Base-by-base conservation (phyloP, 2,329 filamentous ascomycete genomes). In the Ilyonectria robusta region DNA sequence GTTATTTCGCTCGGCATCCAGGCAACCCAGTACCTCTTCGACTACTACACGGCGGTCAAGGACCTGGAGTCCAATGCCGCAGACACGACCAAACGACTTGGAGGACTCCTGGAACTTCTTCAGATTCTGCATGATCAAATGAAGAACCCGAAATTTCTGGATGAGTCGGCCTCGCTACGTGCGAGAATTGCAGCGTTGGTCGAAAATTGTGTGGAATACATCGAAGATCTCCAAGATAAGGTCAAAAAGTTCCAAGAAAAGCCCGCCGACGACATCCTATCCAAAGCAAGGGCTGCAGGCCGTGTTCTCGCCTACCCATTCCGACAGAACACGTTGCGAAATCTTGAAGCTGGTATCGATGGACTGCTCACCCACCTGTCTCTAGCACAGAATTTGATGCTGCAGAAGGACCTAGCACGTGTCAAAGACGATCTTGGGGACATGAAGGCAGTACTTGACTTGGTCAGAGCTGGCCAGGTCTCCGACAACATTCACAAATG, bases 331-430 rank as follows among this genome's bases (percentile, higher is more conserved):
- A 83, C 81, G 1, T 66, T 84, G 48, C 72, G 78, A 57, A 81
- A 80, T 61, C 77, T 83, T 8, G 77, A 81, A 62, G 79, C 80
- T 67, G 75, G 80, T 59, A 69, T 81, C 15, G 70, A 73, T 58
- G 79, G 80, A 2, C 73, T 78, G 29, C 66, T 78, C 21, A 69
- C 68, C 9, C 75, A 77, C 13, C 58, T 83, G 9, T 78, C 73
- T n/a, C 68, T 65, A 26, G 23, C 23, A 3, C 8, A 61, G 51
- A 21, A 79, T 40, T 67, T 80, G 7, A 63, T 82, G n/a, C 75
- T 81, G 59, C 71, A 79, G 29, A 73, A 17, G 26, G 72, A 75
- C 21, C 62, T 73, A 29, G 33, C 70, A 50, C 59, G 67, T 9
- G 63, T 75, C 31, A 74, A 74, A 46, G 64, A 77, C 56, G 72